Conservation (phyloP, 257 asterid species). For the Solanum chaucha region DNA sequence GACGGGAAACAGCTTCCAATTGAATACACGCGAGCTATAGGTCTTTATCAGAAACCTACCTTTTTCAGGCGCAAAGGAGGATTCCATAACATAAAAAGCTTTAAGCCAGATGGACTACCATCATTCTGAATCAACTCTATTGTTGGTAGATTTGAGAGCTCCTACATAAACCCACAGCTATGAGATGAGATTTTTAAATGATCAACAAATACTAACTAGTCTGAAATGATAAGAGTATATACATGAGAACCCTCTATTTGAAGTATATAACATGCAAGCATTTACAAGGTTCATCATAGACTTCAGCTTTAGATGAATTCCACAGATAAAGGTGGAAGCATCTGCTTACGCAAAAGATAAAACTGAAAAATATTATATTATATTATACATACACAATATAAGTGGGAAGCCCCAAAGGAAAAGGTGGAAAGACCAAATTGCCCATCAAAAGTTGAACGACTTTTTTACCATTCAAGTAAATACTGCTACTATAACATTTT, state of each 20-base stretch:
- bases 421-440: not conserved
- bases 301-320: not conserved
- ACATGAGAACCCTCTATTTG: not conserved
- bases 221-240: not conserved
- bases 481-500: not conserved
- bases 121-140: conserved; percentile 72
- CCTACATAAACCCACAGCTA: conserved; percentile 22
- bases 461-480: not conserved
- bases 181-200: not conserved
- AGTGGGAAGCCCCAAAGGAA: not conserved
- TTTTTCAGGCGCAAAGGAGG: conserved; percentile 71
- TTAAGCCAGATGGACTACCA: conserved; percentile 93
- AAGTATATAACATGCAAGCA: not conserved
- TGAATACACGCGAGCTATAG: not conserved
- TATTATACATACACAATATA: not conserved
- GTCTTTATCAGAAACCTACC: conserved; percentile 34
- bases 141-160: conserved; percentile 54
- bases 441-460: not conserved
- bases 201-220: not conserved
- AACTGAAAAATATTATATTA: not conserved
- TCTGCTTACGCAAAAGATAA: not conserved
- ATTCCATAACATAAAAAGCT: conserved; percentile 88
- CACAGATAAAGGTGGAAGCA: not conserved
- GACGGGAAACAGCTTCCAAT: not conserved
- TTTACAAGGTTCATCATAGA: not conserved